Base-by-base conservation (phyloP, 2,329 filamentous ascomycete genomes). In the Orbilia ellipsospora region DNA sequence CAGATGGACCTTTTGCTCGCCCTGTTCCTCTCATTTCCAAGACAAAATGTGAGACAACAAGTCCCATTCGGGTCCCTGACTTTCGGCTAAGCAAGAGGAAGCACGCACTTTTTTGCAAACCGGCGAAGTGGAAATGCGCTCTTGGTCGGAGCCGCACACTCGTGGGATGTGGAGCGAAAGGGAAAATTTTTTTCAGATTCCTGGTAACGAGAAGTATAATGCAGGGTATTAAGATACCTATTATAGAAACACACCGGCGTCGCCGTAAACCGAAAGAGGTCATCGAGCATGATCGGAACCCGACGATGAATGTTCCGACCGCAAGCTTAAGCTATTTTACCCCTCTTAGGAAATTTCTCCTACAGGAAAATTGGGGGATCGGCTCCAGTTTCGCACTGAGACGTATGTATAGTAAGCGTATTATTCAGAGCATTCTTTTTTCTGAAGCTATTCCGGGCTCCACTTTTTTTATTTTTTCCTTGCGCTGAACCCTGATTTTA, bases 151-250 rank as follows among this genome's bases (percentile, higher is more conserved):
- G 65, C 65, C 65, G 65, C 65, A 69, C 8, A 63, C 45, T 61
- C 68, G 61, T 73, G 54, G 52, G 54, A 55, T 50, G 23, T 28
- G 54, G 52, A 63, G 28, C 8, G 36, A 15, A 42, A 44, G 50
- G 23, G 36, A 75, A 75, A 69, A 60, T 64, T 75, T 75, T 69
- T 69, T 42, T 20, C 31, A 51, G 65, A 69, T 61, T 60, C 64
- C 72, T 44, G 72, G 72, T 75, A 75, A 75, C 64, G 72, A 68
- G 57, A 67, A 57, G 72, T 75, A 75, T 75, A 69, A 64, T 59
- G 31, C 16, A 40, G 31, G 31, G 13, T 54, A 50, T 55, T 69
- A 75, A 56, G 64, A 42, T 44, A 31, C 72, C 54, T 69, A 69
- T 69, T 55, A 64, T 75, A 69, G 61, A 68, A 36, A 75, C 72